Percentiles rank a stretch among this genome's conserved stretches.
These are phyloP conservation scores for Noccaea bulbosa DNA, from an alignment of 345 rosid genomes.

Conservation along the genomic window DNA sequence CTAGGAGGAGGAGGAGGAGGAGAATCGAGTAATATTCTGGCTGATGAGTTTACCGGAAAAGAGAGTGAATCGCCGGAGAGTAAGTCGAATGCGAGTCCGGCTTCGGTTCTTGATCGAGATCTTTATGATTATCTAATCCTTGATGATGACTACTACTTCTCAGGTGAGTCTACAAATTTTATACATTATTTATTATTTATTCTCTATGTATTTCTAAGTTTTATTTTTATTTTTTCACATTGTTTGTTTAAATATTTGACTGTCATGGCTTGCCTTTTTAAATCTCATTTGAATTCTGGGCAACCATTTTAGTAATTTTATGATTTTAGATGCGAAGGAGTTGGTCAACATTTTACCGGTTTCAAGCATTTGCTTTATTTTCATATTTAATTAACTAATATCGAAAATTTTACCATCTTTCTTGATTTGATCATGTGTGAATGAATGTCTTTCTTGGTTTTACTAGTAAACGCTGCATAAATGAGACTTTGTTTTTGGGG, in stretches of 20 bases:
- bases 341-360: constrained; percentile 23
- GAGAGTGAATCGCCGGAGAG: constrained; percentile 36
- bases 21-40: constrained; percentile 13
- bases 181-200: constrained; percentile 11
- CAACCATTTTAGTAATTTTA: neutral
- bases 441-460: constrained; percentile 33
- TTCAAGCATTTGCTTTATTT: neutral
- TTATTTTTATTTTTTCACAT: no score
- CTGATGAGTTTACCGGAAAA: constrained; percentile 28
- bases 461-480: constrained; percentile 34
- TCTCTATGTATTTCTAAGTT: neutral
- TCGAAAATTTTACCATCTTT: constrained; percentile 8
- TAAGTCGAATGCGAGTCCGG: constrained; percentile 53
- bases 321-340: neutral
- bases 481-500: constrained; percentile 21
- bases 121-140: constrained; percentile 48
- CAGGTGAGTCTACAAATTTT: constrained; percentile 50
- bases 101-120: constrained; percentile 60
- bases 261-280: neutral
- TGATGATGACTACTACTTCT: constrained; percentile 43
- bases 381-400: neutral
- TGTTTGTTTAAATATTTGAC: neutral
- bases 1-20: constrained; percentile 34
- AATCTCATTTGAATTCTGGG: neutral
- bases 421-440: constrained; percentile 8